Conservation (phyloP, 345 rosid species). For the Citrus sp. region DNA sequence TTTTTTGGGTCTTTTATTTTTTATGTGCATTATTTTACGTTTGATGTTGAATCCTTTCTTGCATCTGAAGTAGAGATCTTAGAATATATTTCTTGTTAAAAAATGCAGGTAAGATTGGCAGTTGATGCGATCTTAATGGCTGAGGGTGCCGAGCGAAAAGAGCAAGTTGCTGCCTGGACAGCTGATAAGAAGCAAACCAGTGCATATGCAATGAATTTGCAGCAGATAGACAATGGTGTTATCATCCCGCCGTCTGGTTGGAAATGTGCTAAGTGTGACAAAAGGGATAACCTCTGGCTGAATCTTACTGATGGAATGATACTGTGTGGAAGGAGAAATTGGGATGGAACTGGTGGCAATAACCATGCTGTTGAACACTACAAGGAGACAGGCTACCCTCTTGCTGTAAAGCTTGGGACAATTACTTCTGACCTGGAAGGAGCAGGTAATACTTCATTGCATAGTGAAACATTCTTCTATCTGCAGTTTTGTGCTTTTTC, state of each 20-base stretch:
- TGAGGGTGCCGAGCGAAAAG: constrained; percentile 86
- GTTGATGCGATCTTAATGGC: constrained; percentile 75
- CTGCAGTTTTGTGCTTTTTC: background rate
- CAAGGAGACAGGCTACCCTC: constrained; percentile 86
- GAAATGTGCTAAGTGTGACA: constrained; percentile 90
- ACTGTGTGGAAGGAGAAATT: constrained; percentile 93
- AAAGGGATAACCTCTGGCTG: constrained; percentile 90
- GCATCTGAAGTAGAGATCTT: background rate
- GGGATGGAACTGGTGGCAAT: constrained; percentile 99
- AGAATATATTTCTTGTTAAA: background rate
- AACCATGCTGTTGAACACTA: constrained; percentile 90
- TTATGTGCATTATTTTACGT: background rate
- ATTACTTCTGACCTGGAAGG: constrained; percentile 92
- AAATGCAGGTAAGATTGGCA: constrained; percentile 79
- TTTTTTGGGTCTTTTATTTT: background rate
- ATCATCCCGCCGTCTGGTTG: constrained; percentile 86
- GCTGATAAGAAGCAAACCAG: constrained; percentile 83
- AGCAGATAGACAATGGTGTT: constrained; percentile 71
- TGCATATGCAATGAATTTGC: constrained; percentile 72
- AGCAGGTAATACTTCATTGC: constrained; percentile 71
- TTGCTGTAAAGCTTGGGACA: constrained; percentile 97
- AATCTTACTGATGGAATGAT: constrained; percentile 97
- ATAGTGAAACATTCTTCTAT: background rate
- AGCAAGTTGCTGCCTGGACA: constrained; percentile 92
- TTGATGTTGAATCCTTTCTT: background rate